Evolutionary conservation across 768 basidiomycete species (phyloP).

Genomic region (Tylopilus cervinicoccineus): DNA sequence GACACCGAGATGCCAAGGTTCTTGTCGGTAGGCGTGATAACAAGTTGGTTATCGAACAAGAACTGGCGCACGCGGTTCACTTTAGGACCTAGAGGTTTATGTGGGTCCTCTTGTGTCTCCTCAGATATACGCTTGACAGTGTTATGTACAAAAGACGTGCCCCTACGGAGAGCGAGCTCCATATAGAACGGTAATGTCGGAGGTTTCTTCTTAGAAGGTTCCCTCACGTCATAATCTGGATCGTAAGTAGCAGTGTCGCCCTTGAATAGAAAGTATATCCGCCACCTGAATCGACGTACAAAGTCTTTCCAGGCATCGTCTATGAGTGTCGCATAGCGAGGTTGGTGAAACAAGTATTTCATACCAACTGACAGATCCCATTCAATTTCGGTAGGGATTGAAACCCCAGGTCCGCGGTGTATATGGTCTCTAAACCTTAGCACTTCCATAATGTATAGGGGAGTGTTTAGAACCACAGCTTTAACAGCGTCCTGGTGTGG

Average conservation of each 20-base stretch:
- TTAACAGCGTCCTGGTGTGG: no score
- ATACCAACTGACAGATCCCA: background rate
- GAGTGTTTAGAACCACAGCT: no score
- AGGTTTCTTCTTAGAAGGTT: background rate
- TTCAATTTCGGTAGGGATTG: background rate
- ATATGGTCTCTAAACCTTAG: background rate
- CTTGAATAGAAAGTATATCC: background rate
- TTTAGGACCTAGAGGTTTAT: slow-evolving; percentile 6
- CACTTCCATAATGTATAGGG: background rate
- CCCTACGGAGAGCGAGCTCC: background rate
- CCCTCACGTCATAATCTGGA: slow-evolving; percentile 8
- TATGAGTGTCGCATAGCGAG: background rate
- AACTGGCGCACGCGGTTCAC: background rate
- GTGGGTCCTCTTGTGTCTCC: background rate
- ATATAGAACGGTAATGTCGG: slow-evolving; percentile 3
- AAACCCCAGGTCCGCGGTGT: background rate
- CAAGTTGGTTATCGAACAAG: background rate
- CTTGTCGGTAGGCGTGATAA: background rate
- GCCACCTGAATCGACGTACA: slow-evolving; percentile 1
- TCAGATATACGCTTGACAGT: background rate
- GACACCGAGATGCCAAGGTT: background rate
- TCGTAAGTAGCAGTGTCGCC: background rate
- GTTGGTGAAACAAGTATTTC: slow-evolving; percentile 8
- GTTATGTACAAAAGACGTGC: background rate
- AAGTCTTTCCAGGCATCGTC: slow-evolving; percentile 4